Evolutionary conservation across 306 rosid genomes (phyloP).

Genomic region (Acmispon strigosus): DNA sequence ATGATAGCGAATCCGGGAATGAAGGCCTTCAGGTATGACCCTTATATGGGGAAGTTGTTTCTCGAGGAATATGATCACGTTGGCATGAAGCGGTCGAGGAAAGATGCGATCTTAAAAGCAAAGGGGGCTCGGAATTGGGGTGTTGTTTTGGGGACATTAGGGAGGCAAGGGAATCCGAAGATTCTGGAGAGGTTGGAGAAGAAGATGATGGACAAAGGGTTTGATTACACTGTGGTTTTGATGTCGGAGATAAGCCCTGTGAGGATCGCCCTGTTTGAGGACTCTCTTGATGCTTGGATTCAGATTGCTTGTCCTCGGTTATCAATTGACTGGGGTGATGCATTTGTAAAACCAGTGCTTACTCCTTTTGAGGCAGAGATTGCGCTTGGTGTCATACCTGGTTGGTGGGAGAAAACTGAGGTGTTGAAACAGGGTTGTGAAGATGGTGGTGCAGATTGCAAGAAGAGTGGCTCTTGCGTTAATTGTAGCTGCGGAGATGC

Average conservation of each 20-base stretch:
- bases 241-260: conserved; percentile 89
- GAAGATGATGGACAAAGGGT: conserved; percentile 61
- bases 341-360: conserved; percentile 74
- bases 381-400: conserved; percentile 69
- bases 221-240: conserved; percentile 55
- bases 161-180: conserved; percentile 94
- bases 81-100: conserved; percentile 76
- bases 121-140: conserved; percentile 70
- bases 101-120: conserved; percentile 52
- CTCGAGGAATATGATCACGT: conserved; percentile 84
- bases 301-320: conserved; percentile 92
- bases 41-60: conserved; percentile 72
- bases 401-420: conserved; percentile 81
- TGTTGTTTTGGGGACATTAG: conserved; percentile 77
- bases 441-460: conserved; percentile 24
- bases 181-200: conserved; percentile 68
- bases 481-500: conserved; percentile 17
- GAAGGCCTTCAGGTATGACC: conserved; percentile 76
- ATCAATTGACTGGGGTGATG: conserved; percentile 96
- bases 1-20: conserved; percentile 89
- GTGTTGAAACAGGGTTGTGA: conserved; percentile 29
- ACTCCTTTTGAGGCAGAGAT: conserved; percentile 89
- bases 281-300: conserved; percentile 90
- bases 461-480: conserved; percentile 7
- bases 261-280: conserved; percentile 64